Evolutionary conservation across 495 filamentous ascomycete species (phyloP).

Genomic region (Talaromyces ruber): DNA sequence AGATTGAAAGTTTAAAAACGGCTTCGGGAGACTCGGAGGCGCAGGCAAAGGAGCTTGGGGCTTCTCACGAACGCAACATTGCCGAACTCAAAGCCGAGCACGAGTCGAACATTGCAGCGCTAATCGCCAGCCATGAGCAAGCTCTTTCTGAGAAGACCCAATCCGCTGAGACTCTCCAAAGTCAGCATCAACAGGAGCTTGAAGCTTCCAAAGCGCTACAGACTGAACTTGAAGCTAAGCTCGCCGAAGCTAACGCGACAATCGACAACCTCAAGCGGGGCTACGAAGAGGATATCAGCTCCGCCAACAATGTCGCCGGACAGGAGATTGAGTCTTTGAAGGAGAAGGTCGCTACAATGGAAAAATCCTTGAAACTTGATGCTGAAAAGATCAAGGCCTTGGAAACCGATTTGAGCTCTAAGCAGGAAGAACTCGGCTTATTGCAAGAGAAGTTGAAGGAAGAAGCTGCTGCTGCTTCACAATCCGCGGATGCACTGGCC

Average conservation of each 20-base stretch:
- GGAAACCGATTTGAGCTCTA: slow-evolving; percentile 30
- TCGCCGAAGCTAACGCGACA: not conserved
- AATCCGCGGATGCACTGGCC: slow-evolving; percentile 23
- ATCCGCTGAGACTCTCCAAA: slow-evolving; percentile 27
- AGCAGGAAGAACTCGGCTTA: slow-evolving; percentile 27
- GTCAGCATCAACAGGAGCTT: slow-evolving; percentile 26
- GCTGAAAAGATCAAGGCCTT: slow-evolving; percentile 32
- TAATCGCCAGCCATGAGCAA: slow-evolving; percentile 23
- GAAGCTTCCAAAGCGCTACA: slow-evolving; percentile 25
- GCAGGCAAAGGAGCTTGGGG: slow-evolving; percentile 32
- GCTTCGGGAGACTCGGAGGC: slow-evolving; percentile 21
- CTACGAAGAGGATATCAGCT: slow-evolving; percentile 26
- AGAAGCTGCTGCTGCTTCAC: slow-evolving; percentile 24
- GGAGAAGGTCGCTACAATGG: slow-evolving; percentile 30
- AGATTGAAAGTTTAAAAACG: slow-evolving; percentile 23
- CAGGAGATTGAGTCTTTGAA: slow-evolving; percentile 35
- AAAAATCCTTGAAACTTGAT: slow-evolving; percentile 27
- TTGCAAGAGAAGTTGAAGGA: slow-evolving; percentile 28
- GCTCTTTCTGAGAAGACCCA: slow-evolving; percentile 27
- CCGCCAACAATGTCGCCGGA: slow-evolving; percentile 26
- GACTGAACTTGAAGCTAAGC: slow-evolving; percentile 11
- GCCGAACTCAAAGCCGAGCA: slow-evolving; percentile 28
- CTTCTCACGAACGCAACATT: slow-evolving; percentile 26
- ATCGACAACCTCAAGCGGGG: slow-evolving; percentile 13
- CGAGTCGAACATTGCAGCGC: slow-evolving; percentile 23